Evolutionary conservation across 208 protist genomes (phyloP), one percentile per base, ranked within the genome.

Genomic region (Acanthamoeba sp.): DNA sequence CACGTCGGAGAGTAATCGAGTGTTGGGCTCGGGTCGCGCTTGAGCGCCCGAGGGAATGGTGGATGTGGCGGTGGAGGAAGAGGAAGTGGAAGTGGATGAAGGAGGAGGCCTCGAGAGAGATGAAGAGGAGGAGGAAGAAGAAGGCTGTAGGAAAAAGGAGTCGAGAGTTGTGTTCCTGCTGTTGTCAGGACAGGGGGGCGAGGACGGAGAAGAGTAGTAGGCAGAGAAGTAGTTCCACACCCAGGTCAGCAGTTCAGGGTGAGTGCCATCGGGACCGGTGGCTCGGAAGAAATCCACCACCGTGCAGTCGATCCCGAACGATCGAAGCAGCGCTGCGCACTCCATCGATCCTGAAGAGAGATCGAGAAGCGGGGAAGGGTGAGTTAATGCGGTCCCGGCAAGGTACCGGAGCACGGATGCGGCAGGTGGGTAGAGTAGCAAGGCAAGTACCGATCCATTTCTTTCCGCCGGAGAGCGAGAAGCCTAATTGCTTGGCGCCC

Each of bases 271-370:
- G n/a, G 38, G 38, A 12, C 90, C 90, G 16, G 90, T 93, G 27
- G 90, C 66, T 32, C 90, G 40, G 90, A 69, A 66, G 52, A 93
- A 93, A 32, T 93, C 90, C 4, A 93, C 90, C 14, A 93, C 90
- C 38, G 90, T 84, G 45, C 66, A 93, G 14, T 76, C n/a, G 90
- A 93, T 93, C 5, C 90, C 90, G 40, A 93, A 93, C 20, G 90
- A 93, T n/a, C 90, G 90, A 62, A 93, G 69, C 0, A 93, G 36
- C n/a, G 90, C 90, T 20, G 90, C 90, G 27, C 90, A 93, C 36
- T 93, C 90, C 90, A 93, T 82, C 6, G 90, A 93, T 52, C 90
- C 90, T 93, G 45, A 6, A 29, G 20, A 64, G 22, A 32, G 29
- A 0, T 34, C 22, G 59, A 6, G 59, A 62, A 34, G n/a, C 5